Conservation (phyloP, 306 rosid species). For the Glycine latifolia region DNA sequence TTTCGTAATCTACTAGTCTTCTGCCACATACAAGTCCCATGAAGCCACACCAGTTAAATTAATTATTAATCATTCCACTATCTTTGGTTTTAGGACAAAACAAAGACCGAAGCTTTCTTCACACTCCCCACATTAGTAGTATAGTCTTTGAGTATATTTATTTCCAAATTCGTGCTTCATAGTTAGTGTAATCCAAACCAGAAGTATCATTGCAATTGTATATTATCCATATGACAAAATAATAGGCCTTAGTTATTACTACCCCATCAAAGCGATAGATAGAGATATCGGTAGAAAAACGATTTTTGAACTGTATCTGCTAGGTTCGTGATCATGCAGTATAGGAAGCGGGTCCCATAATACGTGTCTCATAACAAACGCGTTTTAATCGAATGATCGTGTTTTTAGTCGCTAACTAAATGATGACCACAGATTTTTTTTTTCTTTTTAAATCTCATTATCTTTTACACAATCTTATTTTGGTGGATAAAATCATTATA, state of each 20-base stretch:
- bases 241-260: slow-evolving; percentile 1
- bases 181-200: slow-evolving; percentile 26
- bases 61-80: slow-evolving; percentile 10
- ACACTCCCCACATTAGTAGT: slow-evolving; percentile 21
- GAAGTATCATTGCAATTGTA: slow-evolving; percentile 24
- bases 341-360: slow-evolving; percentile 57
- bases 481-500: no score
- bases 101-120: slow-evolving; percentile 50
- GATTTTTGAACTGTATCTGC: slow-evolving; percentile 24
- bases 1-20: slow-evolving; percentile 47
- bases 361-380: slow-evolving; percentile 58
- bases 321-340: slow-evolving; percentile 34
- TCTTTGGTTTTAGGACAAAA: slow-evolving; percentile 45
- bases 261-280: slow-evolving; percentile 55
- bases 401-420: slow-evolving; percentile 37
- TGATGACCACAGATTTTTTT: slow-evolving; percentile 6
- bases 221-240: slow-evolving; percentile 5
- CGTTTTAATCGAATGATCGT: slow-evolving; percentile 47
- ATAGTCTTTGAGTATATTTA: slow-evolving; percentile 39
- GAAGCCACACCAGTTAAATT: slow-evolving; percentile 43
- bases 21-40: slow-evolving; percentile 63
- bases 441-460: no score
- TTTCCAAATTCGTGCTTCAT: not conserved
- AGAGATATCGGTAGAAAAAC: slow-evolving; percentile 42
- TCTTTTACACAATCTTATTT: no score